These are phyloP conservation scores for Shiraia bambusicola DNA, from an alignment of 2,329 filamentous ascomycete species.

Conservation along the genomic window DNA sequence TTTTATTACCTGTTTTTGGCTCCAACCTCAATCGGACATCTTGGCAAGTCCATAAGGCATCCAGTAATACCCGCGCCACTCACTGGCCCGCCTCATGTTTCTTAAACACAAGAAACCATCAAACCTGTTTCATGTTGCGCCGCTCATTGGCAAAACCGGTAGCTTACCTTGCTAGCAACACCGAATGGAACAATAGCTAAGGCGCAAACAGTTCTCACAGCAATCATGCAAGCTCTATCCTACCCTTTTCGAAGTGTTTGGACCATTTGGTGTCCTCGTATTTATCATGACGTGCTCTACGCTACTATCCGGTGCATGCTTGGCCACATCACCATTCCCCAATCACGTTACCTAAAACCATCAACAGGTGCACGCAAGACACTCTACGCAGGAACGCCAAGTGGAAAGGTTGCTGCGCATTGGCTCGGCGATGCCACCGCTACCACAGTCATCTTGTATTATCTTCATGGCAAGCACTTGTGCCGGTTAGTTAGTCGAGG, in stretches of 20 bases:
- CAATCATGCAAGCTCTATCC: constrained; percentile 12
- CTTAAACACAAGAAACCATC: too few relatives aligned
- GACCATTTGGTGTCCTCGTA: constrained; percentile 6
- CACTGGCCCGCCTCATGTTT: too few relatives aligned
- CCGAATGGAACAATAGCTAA: constrained; percentile 1
- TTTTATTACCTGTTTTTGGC: too few relatives aligned
- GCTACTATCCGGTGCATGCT: constrained; percentile 20
- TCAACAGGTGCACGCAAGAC: constrained; percentile 18
- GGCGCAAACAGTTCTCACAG: constrained; percentile 10
- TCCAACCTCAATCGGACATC: too few relatives aligned
- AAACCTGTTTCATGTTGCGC: background rate
- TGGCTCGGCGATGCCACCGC: constrained; percentile 26
- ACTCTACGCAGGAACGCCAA: constrained; percentile 3
- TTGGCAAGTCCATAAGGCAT: too few relatives aligned
- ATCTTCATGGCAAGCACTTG: constrained; percentile 21
- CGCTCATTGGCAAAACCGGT: constrained; percentile 5
- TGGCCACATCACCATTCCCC: constrained; percentile 18
- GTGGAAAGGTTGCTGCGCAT: constrained; percentile 17
- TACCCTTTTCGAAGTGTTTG: constrained; percentile 19
- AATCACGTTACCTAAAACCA: constrained; percentile 18
- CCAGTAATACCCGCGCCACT: too few relatives aligned
- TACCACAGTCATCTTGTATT: constrained; percentile 21
- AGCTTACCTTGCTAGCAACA: background rate
- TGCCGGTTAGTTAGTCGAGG: constrained; percentile 11
- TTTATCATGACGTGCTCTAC: constrained; percentile 19